Evolutionary conservation across 177 flowering plant genomes (phyloP).

Genomic region (Vitis hybrid): DNA sequence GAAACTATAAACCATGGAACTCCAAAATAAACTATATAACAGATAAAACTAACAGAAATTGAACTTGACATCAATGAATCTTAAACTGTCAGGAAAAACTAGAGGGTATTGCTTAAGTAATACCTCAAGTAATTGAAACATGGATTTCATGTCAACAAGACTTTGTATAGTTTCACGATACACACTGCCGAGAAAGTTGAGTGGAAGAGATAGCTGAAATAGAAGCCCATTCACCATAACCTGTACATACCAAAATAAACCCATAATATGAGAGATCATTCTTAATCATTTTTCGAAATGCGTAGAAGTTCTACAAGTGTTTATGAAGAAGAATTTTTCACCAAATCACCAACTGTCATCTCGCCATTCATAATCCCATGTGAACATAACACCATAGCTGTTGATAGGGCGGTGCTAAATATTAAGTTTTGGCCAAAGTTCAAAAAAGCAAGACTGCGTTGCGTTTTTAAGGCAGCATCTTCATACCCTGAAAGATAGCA

Average conservation of each 20-base stretch:
- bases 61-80: not conserved
- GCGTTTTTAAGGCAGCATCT: slow-evolving; percentile 91
- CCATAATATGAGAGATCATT: not conserved
- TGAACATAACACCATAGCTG: slow-evolving; percentile 92
- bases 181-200: slow-evolving; percentile 97
- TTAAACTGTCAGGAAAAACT: slow-evolving; percentile 1
- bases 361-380: slow-evolving; percentile 72
- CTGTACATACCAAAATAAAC: slow-evolving; percentile 28
- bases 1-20: not conserved
- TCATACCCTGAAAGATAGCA: slow-evolving; percentile 65
- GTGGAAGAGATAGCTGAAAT: slow-evolving; percentile 93
- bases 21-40: not conserved
- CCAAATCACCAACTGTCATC: slow-evolving; percentile 99
- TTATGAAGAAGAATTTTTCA: slow-evolving; percentile 24
- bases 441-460: slow-evolving; percentile 83
- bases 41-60: not conserved
- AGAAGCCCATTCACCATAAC: slow-evolving; percentile 99
- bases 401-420: slow-evolving; percentile 87
- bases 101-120: slow-evolving; percentile 1
- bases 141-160: slow-evolving; percentile 94
- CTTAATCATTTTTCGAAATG: not conserved
- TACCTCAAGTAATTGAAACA: slow-evolving; percentile 99
- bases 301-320: not conserved
- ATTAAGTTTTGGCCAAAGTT: slow-evolving; percentile 93
- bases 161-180: slow-evolving; percentile 96